These are phyloP conservation scores for Wickerhamiella bombiphila DNA, from an alignment of 805 yeast species.

Conservation along the genomic window DNA sequence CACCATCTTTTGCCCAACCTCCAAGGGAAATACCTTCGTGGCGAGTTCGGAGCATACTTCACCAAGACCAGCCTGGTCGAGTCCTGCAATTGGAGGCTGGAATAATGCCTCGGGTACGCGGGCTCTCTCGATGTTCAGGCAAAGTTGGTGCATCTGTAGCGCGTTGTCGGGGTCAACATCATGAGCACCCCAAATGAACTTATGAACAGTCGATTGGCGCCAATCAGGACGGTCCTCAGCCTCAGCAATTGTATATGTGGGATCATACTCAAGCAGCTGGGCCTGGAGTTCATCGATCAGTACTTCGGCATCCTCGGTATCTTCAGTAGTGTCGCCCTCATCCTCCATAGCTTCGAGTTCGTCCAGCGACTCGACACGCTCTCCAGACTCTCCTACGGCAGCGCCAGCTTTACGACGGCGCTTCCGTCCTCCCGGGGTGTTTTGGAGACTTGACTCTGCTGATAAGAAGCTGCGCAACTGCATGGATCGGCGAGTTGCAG, in stretches of 20 bases:
- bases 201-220: constrained; percentile 64
- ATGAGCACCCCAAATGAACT: constrained; percentile 80
- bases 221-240: constrained; percentile 72
- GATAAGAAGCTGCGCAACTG: constrained; percentile 45
- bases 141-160: constrained; percentile 83
- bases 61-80: constrained; percentile 87
- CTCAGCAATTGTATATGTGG: constrained; percentile 72
- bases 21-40: constrained; percentile 27
- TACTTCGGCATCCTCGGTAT: constrained; percentile 50
- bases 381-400: constrained; percentile 1
- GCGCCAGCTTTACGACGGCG: background rate
- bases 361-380: constrained; percentile 61
- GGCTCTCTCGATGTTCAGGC: constrained; percentile 78
- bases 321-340: constrained; percentile 53
- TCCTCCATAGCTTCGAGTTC: constrained; percentile 46
- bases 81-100: constrained; percentile 86
- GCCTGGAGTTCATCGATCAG: constrained; percentile 40
- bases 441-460: constrained; percentile 1
- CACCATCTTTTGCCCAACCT: constrained; percentile 32
- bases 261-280: constrained; percentile 67
- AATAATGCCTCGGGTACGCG: constrained; percentile 84
- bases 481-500: constrained; percentile 75
- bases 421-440: background rate
- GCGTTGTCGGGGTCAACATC: constrained; percentile 68
- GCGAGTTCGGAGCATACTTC: constrained; percentile 62